These are phyloP conservation scores for Cladobotryum protrusum DNA, from an alignment of 2,329 filamentous ascomycete genomes.

Conservation along the genomic window DNA sequence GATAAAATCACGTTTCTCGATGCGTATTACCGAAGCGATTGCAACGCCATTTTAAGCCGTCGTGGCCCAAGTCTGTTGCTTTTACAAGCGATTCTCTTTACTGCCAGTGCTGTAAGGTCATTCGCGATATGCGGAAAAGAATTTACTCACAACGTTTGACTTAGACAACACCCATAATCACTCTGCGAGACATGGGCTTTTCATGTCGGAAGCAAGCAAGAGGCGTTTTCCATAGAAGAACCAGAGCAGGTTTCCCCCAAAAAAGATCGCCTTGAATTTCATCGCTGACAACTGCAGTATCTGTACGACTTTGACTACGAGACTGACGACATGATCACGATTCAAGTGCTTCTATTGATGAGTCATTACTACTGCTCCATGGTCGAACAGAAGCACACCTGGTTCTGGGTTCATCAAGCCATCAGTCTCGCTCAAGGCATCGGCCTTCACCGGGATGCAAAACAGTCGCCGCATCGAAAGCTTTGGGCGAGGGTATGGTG, in stretches of 20 bases:
- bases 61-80: conserved; percentile 3
- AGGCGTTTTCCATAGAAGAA: conserved; percentile 10
- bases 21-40: conserved; percentile 7
- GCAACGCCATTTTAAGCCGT: neutral
- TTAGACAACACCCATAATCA: conserved; percentile 5
- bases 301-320: conserved; percentile 17
- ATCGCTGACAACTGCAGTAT: conserved; percentile 5
- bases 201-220: conserved; percentile 11
- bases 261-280: neutral
- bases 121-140: too few relatives aligned
- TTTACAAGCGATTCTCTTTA: conserved; percentile 7
- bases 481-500: conserved; percentile 18
- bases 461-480: conserved; percentile 9
- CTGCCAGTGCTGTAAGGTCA: conserved; percentile 6
- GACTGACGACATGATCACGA: conserved; percentile 12
- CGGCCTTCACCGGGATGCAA: conserved; percentile 14
- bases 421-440: conserved; percentile 15
- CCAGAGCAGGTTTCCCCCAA: conserved; percentile 4
- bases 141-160: neutral
- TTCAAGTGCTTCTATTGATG: conserved; percentile 16
- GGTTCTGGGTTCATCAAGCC: conserved; percentile 17
- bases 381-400: conserved; percentile 18
- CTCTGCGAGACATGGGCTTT: conserved; percentile 5
- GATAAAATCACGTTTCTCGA: conserved; percentile 13
- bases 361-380: conserved; percentile 18